A percentile compares a stretch with the other conserved stretches of the same genome.
These are phyloP conservation scores for Aspergillus floridensis DNA, from an alignment of 2,329 filamentous ascomycete species.

Conservation along the genomic window DNA sequence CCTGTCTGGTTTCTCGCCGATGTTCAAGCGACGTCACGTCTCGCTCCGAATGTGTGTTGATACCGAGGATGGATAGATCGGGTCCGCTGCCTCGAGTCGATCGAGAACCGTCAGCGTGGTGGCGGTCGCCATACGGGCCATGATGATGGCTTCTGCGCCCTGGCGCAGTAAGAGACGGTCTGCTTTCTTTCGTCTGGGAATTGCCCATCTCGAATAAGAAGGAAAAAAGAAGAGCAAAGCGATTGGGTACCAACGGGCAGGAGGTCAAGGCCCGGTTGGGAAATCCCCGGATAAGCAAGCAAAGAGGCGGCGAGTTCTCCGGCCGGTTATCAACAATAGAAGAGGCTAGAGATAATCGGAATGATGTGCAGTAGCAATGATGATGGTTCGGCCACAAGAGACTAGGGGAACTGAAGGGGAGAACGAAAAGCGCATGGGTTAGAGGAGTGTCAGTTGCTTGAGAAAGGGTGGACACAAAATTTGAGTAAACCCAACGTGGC, in stretches of 20 bases:
- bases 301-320: constrained; percentile 14
- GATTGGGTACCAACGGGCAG: not conserved
- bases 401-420: constrained; percentile 2
- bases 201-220: constrained; percentile 42
- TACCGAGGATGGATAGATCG: constrained; percentile 59
- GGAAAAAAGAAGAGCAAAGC: constrained; percentile 2
- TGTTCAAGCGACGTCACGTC: constrained; percentile 53
- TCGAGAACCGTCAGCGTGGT: constrained; percentile 42
- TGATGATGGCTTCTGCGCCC: constrained; percentile 32
- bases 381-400: constrained; percentile 1
- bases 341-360: not conserved
- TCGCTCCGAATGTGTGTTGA: constrained; percentile 50
- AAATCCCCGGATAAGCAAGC: constrained; percentile 20
- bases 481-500: constrained; percentile 25
- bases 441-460: constrained; percentile 13
- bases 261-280: constrained; percentile 9
- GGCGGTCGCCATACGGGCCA: constrained; percentile 30
- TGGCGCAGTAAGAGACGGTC: constrained; percentile 30
- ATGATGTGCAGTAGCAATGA: not conserved
- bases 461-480: constrained; percentile 12
- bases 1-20: constrained; percentile 83
- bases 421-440: constrained; percentile 7
- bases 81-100: constrained; percentile 54
- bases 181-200: constrained; percentile 48
- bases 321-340: constrained; percentile 11